Percentiles rank a stretch among this genome's conserved stretches.
These are phyloP conservation scores for Globisporangium okanoganense DNA, from an alignment of 352 stramenopile genomes.

Conservation along the genomic window DNA sequence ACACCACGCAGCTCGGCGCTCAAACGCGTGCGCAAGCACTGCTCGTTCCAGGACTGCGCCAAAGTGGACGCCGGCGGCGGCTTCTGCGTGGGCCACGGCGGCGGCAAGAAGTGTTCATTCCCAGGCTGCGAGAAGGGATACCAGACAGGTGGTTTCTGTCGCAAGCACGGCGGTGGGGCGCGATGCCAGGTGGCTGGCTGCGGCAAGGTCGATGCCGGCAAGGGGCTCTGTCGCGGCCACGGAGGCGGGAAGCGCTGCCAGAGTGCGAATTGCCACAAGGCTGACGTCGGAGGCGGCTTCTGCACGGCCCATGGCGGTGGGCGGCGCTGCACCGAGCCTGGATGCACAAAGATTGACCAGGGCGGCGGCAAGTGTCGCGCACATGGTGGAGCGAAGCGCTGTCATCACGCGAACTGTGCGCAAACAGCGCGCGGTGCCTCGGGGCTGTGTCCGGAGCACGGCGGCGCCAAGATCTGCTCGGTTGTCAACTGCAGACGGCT, in stretches of 20 bases:
- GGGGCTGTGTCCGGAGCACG: conserved; percentile 66
- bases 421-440: conserved; percentile 52
- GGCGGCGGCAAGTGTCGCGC: conserved; percentile 76
- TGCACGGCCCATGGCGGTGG: conserved; percentile 80
- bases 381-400: conserved; percentile 69
- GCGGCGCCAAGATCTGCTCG: conserved; percentile 52
- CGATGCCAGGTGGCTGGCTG: conserved; percentile 71
- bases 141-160: conserved; percentile 75
- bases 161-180: conserved; percentile 68
- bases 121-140: conserved; percentile 71
- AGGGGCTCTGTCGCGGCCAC: conserved; percentile 66
- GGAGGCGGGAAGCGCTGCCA: conserved; percentile 74
- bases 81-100: conserved; percentile 81
- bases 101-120: conserved; percentile 78
- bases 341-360: conserved; percentile 81
- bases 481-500: conserved; percentile 56
- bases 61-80: conserved; percentile 80
- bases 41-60: conserved; percentile 40
- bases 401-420: conserved; percentile 40
- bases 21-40: conserved; percentile 49
- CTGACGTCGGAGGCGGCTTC: conserved; percentile 77
- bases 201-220: conserved; percentile 74
- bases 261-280: conserved; percentile 47
- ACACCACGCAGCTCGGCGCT: conserved; percentile 11
- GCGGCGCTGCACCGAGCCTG: conserved; percentile 55